phyloP scores from a whole-genome alignment of 176 grass and related monocot species.

The Coix lacrymajobi region DNA sequence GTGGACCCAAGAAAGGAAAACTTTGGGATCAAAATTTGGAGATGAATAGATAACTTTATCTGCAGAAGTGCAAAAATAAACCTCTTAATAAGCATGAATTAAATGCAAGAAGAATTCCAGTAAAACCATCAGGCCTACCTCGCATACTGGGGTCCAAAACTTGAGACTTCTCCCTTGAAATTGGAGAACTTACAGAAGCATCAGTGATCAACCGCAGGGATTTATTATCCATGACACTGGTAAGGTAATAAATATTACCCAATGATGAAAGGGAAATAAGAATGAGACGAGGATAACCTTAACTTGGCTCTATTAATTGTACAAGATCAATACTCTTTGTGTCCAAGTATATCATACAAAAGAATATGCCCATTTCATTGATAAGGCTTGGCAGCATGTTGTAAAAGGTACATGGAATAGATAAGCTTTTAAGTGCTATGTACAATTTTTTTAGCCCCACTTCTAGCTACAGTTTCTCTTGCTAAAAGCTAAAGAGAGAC shows the following conservation, averaged over 20 bases:
- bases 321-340: conserved; percentile 9
- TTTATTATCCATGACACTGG: conserved; percentile 96
- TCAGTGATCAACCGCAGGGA: conserved; percentile 88
- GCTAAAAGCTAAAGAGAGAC: background rate
- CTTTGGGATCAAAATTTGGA: conserved; percentile 90
- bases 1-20: conserved; percentile 92
- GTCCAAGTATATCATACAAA: background rate
- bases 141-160: conserved; percentile 69
- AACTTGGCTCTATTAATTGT: background rate
- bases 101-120: conserved; percentile 11
- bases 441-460: background rate
- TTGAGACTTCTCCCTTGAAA: conserved; percentile 88
- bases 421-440: background rate
- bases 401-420: background rate
- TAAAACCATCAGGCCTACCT: conserved; percentile 51
- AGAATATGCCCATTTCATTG: background rate
- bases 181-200: conserved; percentile 72
- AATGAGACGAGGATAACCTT: conserved; percentile 22
- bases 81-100: conserved; percentile 11
- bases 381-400: background rate
- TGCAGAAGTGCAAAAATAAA: conserved; percentile 44
- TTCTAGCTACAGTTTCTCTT: conserved; percentile 21
- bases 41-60: conserved; percentile 97
- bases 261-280: conserved; percentile 6
- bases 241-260: conserved; percentile 26